These are phyloP conservation scores for Soucietia sequanensis DNA, from an alignment of 805 yeast species.

Conservation along the genomic window DNA sequence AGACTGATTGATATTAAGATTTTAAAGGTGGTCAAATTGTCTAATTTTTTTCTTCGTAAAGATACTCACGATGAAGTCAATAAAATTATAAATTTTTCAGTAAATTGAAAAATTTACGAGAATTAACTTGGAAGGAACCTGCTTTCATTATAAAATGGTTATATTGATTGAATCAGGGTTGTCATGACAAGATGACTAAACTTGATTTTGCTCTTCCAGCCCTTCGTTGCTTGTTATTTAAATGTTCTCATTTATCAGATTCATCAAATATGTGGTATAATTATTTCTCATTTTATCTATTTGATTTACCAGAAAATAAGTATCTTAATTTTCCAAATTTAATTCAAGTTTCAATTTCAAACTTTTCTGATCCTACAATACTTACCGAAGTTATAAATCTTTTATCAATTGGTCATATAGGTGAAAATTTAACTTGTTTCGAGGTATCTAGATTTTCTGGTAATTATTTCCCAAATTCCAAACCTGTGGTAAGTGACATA, in stretches of 20 bases:
- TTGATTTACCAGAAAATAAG: slow-evolving; percentile 2
- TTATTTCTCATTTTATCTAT: no score
- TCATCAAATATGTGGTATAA: slow-evolving; percentile 1
- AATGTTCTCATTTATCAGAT: slow-evolving; percentile 11
- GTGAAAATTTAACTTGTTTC: slow-evolving; percentile 14
- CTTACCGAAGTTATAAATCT: slow-evolving; percentile 19
- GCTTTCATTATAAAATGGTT: slow-evolving; percentile 29
- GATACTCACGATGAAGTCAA: slow-evolving; percentile 29
- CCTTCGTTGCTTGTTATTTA: slow-evolving; percentile 20
- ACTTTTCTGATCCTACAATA: slow-evolving; percentile 27
- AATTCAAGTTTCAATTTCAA: slow-evolving; percentile 30
- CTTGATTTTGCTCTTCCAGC: slow-evolving; percentile 31
- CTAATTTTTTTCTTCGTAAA: slow-evolving; percentile 41
- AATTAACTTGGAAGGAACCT: slow-evolving; percentile 31
- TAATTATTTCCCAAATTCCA: slow-evolving; percentile 9
- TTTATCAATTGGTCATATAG: slow-evolving; percentile 8
- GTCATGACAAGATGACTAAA: slow-evolving; percentile 15
- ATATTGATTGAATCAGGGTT: slow-evolving; percentile 28
- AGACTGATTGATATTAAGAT: slow-evolving; percentile 13
- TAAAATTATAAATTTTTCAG: slow-evolving; percentile 24
- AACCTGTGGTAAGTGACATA: not conserved
- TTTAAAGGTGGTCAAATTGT: slow-evolving; percentile 35
- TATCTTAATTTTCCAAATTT: slow-evolving; percentile 27
- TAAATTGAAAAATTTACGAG: slow-evolving; percentile 21
- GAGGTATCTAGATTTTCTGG: slow-evolving; percentile 19